Base-by-base conservation (phyloP, 2,329 filamentous ascomycete species). In the Alternaria longipes region DNA sequence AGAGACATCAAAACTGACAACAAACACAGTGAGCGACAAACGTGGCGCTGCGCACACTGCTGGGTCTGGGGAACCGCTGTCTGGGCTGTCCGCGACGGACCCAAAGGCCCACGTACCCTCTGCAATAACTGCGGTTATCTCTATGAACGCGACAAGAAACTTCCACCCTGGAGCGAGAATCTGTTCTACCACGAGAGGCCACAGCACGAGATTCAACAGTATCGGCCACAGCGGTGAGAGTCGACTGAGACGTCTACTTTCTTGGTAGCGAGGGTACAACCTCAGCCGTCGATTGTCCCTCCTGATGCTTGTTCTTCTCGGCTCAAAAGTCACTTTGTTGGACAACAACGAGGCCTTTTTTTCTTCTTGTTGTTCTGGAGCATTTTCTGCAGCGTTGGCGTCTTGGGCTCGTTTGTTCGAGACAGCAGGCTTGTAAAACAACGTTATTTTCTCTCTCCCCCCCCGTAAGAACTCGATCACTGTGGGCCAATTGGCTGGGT, bases 81-180 rank as follows among this genome's bases (percentile, higher is more conserved):
- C 8, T 99, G 95, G 95, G 94, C 92, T 50, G 94, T 98, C 3
- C 86, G 95, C 71, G 94, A 98, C 80, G 95, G 95, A 24, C 95
- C 95, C 14, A 84, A 87, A 56, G 94, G 94, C 56, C 87, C 91
- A 65, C 90, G 92, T 80, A 91, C 92, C 30, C 87, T 98, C 4
- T 98, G 94, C 82, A 91, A 94, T 80, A 97, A 97, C 77, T 98
- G 94, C 77, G 94, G 93, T 58, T 90, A 94, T 69, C 81, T 94
- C 20, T 97, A 91, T 77, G 94, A 97, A 80, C 90, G 93, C 56
- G 92, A 96, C 79, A 90, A 92, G 79, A 89, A 90, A 66, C 84
- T 97, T 0, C 94, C 94, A 8, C 87, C 89, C 28, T 93, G 90
- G 89, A 89, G 88, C 3, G 89, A 89, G 74, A 87, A 89, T 62